Evolutionary conservation across 139 green algal species (phyloP), one percentile per base, ranked within the genome.

Genomic region (Nannochloris sp.): DNA sequence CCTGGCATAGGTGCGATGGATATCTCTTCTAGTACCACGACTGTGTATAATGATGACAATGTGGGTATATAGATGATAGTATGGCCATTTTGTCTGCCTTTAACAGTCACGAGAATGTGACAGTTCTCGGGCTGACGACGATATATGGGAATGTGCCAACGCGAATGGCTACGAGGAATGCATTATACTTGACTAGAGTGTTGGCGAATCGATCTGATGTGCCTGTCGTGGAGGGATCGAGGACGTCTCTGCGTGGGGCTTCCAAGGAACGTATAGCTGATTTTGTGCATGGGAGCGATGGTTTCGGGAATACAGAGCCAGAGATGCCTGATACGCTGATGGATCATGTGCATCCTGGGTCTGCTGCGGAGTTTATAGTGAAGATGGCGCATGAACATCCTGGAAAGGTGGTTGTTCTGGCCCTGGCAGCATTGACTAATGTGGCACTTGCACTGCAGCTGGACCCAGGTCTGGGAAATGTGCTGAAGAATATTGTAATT

Each of bases 271-370:
- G 78, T 16, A 80, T 92, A 8, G 87, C 89, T n/a, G 83, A 91
- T 69, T 95, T 94, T 77, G 87, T 96, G 53, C 89, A 96, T 55
- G 89, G 89, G 9, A 60, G 59, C 18, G 89, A 96, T 59, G 89
- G 89, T 19, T 83, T 96, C 56, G 89, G 89, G n/a, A 89, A 94
- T 73, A 85, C 79, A 6, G 48, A 70, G 37, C 78, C 34, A 19
- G 18, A 48, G 36, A 37, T 50, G 14, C 21, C 50, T 12, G 37
- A 68, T 44, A 57, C 48, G 55, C 4, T 48, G 11, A 43, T 60
- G n/a, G 15, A 16, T n/a, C 25, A 10, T 2, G 24, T 34, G 27
- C 29, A 44, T 46, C 8, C 64, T 10, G 69, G 62, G 31, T 66
- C 60, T 14, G 88, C 88, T 19, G 87, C 87, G 1, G 61, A 87